phyloP scores from a whole-genome alignment of 139 green algal genomes.

The Chloropicon primus region DNA sequence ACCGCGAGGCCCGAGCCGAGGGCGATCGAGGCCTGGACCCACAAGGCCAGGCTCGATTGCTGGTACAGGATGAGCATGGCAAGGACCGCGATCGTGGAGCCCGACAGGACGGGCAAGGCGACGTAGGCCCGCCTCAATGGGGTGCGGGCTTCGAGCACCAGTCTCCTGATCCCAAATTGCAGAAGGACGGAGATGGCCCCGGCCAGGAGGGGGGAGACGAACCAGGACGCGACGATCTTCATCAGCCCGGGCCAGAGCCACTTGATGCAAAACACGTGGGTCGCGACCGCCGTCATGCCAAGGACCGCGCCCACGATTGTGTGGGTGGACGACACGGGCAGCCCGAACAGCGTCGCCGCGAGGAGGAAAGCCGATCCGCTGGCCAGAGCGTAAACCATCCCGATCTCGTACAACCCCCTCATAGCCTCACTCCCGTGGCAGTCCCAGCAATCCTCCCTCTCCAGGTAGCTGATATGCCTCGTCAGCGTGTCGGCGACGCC shows the following conservation, averaged over 20 bases:
- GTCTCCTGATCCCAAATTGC: constrained; percentile 7
- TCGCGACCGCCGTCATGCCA: constrained; percentile 17
- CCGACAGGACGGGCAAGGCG: constrained; percentile 11
- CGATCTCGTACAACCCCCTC: not conserved
- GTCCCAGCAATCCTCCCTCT: not conserved
- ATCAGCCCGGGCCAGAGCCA: constrained; percentile 17
- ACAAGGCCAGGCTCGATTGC: not conserved
- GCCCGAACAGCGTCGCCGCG: not conserved
- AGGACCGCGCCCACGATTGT: constrained; percentile 23
- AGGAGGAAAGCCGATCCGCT: not conserved
- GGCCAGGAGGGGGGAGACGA: constrained; percentile 9
- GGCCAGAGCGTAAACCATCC: not conserved
- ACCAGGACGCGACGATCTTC: constrained; percentile 19
- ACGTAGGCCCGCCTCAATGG: not conserved
- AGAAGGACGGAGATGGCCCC: constrained; percentile 10
- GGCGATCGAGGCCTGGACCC: not conserved
- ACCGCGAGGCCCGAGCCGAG: not conserved
- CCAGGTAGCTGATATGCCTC: not conserved
- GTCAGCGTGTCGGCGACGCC: constrained; percentile 19
- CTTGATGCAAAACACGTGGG: constrained; percentile 8
- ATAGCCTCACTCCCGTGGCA: not conserved
- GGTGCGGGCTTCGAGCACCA: not conserved
- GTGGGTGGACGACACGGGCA: constrained; percentile 16
- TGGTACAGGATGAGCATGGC: constrained; percentile 9
- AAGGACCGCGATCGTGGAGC: constrained; percentile 5